phyloP scores from a whole-genome alignment of 116 monocot genomes.

The Thalassia testudinum region DNA sequence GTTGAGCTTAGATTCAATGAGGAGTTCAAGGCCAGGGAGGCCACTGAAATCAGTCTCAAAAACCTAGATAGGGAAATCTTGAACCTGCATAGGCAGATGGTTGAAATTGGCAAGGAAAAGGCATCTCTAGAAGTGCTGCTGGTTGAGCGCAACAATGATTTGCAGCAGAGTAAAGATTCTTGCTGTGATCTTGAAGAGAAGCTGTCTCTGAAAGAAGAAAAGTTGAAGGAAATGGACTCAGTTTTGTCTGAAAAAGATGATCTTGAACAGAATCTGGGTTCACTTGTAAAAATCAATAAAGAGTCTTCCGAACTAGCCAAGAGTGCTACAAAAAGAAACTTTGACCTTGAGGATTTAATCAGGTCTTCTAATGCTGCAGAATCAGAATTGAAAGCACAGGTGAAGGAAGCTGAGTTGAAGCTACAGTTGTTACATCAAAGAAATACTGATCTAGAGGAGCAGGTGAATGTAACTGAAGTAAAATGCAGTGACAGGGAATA shows the following conservation, averaged over 20 bases:
- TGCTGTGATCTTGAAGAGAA: conserved; percentile 35
- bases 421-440: conserved; percentile 36
- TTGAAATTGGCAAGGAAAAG: conserved; percentile 36
- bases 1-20: conserved; percentile 32
- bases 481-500: conserved; percentile 27
- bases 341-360: conserved; percentile 48
- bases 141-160: conserved; percentile 24
- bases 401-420: conserved; percentile 43
- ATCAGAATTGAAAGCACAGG: conserved; percentile 28
- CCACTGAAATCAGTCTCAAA: conserved; percentile 27
- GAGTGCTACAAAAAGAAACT: conserved; percentile 22
- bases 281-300: conserved; percentile 34
- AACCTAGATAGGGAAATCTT: conserved; percentile 18
- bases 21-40: conserved; percentile 34
- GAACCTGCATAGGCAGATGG: conserved; percentile 33
- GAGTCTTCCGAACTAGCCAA: conserved; percentile 22
- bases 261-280: conserved; percentile 41
- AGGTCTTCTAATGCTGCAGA: conserved; percentile 32
- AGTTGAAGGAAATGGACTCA: conserved; percentile 22
- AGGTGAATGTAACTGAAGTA: conserved; percentile 26
- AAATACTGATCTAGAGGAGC: conserved; percentile 41
- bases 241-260: conserved; percentile 31
- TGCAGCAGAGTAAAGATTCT: conserved; percentile 24
- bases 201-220: conserved; percentile 41
- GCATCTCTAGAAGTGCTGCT: conserved; percentile 32